Percentiles rank a stretch among this genome's conserved stretches.
Evolutionary conservation across 768 basidiomycete species (phyloP).

Genomic region (Lyophyllum semitale): DNA sequence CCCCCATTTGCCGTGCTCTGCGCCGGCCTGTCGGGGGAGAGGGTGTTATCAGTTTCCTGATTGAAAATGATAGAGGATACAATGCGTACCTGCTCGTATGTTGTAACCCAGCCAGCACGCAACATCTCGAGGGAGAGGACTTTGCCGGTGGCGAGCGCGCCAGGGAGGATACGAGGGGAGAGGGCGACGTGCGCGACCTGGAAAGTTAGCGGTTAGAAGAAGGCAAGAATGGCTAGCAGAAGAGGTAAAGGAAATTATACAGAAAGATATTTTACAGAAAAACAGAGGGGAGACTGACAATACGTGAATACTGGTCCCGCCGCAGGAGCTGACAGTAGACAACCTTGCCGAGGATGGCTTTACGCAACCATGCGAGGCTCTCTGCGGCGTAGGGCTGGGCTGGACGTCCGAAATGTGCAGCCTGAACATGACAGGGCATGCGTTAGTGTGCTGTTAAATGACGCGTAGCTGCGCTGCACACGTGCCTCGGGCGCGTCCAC

Average conservation of each 20-base stretch:
- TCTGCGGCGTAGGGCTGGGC: constrained; percentile 78
- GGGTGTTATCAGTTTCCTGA: neutral
- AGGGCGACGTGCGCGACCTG: constrained; percentile 71
- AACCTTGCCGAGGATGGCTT: constrained; percentile 52
- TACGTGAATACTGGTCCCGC: constrained; percentile 82
- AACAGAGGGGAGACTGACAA: constrained; percentile 50
- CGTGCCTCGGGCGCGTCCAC: constrained; percentile 91
- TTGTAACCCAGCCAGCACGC: constrained; percentile 71
- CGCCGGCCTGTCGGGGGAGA: constrained; percentile 47
- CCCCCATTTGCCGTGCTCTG: constrained; percentile 74
- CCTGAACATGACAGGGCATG: constrained; percentile 39
- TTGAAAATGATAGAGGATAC: neutral
- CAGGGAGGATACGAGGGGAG: constrained; percentile 55
- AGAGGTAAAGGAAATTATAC: too few relatives aligned
- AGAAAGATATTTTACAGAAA: too few relatives aligned
- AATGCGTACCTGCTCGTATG: constrained; percentile 60
- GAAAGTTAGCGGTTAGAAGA: neutral
- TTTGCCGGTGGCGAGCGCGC: constrained; percentile 45
- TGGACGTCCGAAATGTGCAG: constrained; percentile 81
- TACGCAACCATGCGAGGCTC: constrained; percentile 70
- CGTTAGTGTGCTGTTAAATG: neutral
- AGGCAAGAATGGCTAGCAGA: too few relatives aligned
- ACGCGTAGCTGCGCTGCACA: neutral
- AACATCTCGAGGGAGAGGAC: constrained; percentile 75
- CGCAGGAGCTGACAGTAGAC: constrained; percentile 74